Conservation (phyloP, 2,329 filamentous ascomycete genomes). For the Aspergillus amoenus region DNA sequence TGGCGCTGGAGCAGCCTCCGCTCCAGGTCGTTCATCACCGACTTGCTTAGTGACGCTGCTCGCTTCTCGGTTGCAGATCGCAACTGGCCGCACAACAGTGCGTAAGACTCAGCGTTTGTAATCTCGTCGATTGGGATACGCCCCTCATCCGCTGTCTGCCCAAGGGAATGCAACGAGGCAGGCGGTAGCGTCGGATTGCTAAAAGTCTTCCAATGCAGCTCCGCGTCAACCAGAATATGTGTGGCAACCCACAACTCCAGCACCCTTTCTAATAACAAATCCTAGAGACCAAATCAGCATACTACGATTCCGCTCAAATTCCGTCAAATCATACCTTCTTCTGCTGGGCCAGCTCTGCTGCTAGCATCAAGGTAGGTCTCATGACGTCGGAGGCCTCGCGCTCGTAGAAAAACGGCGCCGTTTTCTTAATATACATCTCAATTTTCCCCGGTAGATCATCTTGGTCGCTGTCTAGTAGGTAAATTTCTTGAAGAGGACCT, state of each 20-base stretch:
- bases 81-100: slow-evolving; percentile 54
- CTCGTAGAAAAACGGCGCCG: slow-evolving; percentile 47
- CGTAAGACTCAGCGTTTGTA: slow-evolving; percentile 46
- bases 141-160: slow-evolving; percentile 40
- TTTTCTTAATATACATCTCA: slow-evolving; percentile 54
- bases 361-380: slow-evolving; percentile 47
- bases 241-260: slow-evolving; percentile 60
- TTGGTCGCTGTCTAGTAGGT: slow-evolving; percentile 50
- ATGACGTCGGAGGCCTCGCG: slow-evolving; percentile 53
- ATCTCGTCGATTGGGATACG: slow-evolving; percentile 41
- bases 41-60: slow-evolving; percentile 52
- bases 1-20: slow-evolving; percentile 59
- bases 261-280: slow-evolving; percentile 50
- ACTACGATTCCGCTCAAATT: background rate
- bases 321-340: slow-evolving; percentile 34
- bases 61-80: slow-evolving; percentile 57
- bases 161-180: slow-evolving; percentile 36
- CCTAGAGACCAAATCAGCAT: slow-evolving; percentile 25
- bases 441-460: slow-evolving; percentile 54
- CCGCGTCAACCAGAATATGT: slow-evolving; percentile 52
- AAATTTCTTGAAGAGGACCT: slow-evolving; percentile 40
- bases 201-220: slow-evolving; percentile 50
- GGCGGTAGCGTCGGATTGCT: slow-evolving; percentile 45
- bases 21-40: slow-evolving; percentile 60
- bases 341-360: slow-evolving; percentile 37